Evolutionary conservation across 768 basidiomycete species (phyloP).

Genomic region (Mycena epipterygia): DNA sequence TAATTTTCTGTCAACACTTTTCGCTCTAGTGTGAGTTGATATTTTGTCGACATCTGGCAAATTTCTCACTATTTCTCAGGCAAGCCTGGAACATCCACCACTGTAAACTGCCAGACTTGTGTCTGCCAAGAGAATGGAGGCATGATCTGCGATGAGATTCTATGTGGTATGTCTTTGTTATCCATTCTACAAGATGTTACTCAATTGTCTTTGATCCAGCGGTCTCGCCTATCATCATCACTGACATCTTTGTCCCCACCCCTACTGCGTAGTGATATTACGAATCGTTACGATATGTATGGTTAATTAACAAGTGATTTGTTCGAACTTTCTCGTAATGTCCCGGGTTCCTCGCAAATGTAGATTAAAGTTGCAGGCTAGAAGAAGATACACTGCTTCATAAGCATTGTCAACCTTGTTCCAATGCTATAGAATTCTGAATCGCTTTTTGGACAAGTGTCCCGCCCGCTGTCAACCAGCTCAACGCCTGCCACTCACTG

Average conservation of each 20-base stretch:
- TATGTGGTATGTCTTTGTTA: not conserved
- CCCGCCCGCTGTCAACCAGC: constrained; percentile 7
- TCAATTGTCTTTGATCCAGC: constrained; percentile 8
- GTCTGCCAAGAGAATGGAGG: constrained; percentile 8
- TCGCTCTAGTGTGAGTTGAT: constrained; percentile 9
- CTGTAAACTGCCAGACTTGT: constrained; percentile 13
- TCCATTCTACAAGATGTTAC: constrained; percentile 11
- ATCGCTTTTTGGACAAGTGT: constrained; percentile 1
- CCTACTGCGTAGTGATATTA: constrained; percentile 14
- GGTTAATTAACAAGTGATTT: not conserved
- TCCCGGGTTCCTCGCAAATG: constrained; percentile 5
- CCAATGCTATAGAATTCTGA: constrained; percentile 3
- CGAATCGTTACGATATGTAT: not conserved
- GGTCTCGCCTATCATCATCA: not conserved
- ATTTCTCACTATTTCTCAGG: constrained; percentile 15
- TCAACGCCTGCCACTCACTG: constrained; percentile 9
- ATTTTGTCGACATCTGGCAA: constrained; percentile 4
- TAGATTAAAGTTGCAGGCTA: not conserved
- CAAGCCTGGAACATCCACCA: not conserved
- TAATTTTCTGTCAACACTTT: constrained; percentile 9
- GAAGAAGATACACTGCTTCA: not conserved
- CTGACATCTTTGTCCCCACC: not conserved
- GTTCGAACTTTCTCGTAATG: not conserved
- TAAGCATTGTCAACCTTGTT: not conserved
- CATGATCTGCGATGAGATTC: constrained; percentile 12